Base-by-base conservation (phyloP, 805 yeast genomes). In the Ogataea parapolymorpha region DNA sequence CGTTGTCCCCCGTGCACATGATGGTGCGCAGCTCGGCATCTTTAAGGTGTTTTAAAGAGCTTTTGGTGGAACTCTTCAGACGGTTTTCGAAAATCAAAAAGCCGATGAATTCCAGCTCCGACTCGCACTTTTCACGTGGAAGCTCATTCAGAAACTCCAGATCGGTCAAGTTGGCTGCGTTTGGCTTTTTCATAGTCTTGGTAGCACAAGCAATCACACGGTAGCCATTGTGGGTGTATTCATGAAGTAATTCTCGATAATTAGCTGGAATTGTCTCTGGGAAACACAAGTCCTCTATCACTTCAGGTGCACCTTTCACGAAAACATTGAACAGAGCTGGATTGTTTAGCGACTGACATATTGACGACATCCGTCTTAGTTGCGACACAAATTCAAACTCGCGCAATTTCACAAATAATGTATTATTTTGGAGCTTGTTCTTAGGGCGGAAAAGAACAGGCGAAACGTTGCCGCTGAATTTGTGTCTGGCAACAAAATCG, bases 1-100 rank as follows among this genome's bases (percentile, higher is more conserved):
- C 79, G 58, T 93, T 93, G 62, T 93, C 99, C 39, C 99, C 99
- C 0, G 99, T 93, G 62, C 99, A 93, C 99, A 93, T 93, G 22
- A 89, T 68, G 0, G 93, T 85, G 51, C 97, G 71, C 36, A 93
- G 73, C 16, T 77, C 71, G 0, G 99, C 97, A 5, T 69, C 70
- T 16, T 68, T 67, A 36, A 93, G 68, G 44, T 77, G 72, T 10
- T 62, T 49, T 36, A 93, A 70, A 0, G 90, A 86, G 0, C 67
- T 62, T 7, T 69, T 70, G 0, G 96, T 84, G 1, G 83, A 68
- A 1, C 72, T 66, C 58, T 93, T 93, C 55, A 93, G 69, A 61
- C 88, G 86, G 63, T 93, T 93, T 59, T 93, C 98, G 67, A 93
- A 93, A 3, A 93, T 72, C 45, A 93, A 85, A 53, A 93, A 89